A percentile compares a stretch with the other conserved stretches of the same genome.
Evolutionary conservation across 2,329 filamentous ascomycete genomes (phyloP).

Genomic region (Calonectria ilicicola): DNA sequence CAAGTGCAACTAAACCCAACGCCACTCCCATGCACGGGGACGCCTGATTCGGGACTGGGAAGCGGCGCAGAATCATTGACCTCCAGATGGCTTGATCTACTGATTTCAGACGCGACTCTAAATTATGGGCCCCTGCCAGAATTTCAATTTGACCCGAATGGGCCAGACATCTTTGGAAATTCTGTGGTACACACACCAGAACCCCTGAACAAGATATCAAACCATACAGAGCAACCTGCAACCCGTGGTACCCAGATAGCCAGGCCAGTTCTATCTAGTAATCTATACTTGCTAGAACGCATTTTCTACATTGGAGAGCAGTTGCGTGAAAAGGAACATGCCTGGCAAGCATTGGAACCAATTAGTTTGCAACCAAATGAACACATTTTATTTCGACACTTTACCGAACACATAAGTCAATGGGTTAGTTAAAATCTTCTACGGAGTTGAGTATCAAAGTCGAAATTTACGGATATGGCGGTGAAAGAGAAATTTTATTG

Average conservation of each 20-base stretch:
- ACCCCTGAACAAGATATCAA: not conserved
- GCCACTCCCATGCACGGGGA: not conserved
- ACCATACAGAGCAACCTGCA: not conserved
- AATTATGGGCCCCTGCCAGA: not conserved
- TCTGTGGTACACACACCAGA: conserved; percentile 4
- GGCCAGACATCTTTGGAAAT: conserved; percentile 14
- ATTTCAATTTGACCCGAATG: not conserved
- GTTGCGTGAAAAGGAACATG: not conserved
- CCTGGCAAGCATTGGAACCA: not conserved
- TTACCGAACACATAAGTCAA: conserved; percentile 9
- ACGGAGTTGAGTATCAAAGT: too few species aligned
- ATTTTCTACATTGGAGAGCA: not conserved
- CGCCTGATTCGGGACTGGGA: not conserved
- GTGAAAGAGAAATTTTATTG: too few species aligned
- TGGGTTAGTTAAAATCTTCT: conserved; percentile 6
- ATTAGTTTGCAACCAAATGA: not conserved
- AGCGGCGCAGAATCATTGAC: not conserved
- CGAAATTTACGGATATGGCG: too few species aligned
- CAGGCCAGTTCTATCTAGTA: not conserved
- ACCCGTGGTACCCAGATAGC: too few species aligned
- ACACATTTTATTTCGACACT: conserved; percentile 4
- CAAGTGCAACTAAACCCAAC: not conserved
- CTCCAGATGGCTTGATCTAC: conserved; percentile 33
- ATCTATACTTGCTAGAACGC: not conserved
- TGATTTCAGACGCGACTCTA: conserved; percentile 9